Conservation (phyloP, 306 rosid genomes). For the Myrica gale region DNA sequence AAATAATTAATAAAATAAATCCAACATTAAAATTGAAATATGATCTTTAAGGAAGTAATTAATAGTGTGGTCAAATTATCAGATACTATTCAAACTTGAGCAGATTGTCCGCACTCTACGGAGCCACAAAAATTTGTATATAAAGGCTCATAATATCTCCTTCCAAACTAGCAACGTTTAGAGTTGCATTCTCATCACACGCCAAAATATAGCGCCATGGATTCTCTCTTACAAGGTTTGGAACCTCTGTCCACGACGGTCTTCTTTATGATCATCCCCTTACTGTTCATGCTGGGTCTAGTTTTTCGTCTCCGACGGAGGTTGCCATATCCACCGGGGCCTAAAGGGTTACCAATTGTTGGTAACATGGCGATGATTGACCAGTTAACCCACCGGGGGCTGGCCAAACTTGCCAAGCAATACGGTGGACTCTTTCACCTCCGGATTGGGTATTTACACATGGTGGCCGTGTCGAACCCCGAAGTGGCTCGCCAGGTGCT, state of each 20-base stretch:
- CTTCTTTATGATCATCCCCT: conserved; percentile 27
- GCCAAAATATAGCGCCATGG: conserved; percentile 27
- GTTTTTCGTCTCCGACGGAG: conserved; percentile 25
- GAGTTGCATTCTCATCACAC: conserved; percentile 29
- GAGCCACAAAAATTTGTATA: conserved; percentile 7
- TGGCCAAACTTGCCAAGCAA: conserved; percentile 52
- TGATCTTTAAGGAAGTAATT: background rate
- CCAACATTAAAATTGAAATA: no score
- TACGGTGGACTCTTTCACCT: conserved; percentile 81
- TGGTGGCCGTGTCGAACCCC: conserved; percentile 58
- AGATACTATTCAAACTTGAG: background rate
- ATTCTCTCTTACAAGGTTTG: conserved; percentile 26
- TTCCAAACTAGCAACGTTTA: conserved; percentile 36
- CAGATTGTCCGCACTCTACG: background rate
- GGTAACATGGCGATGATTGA: conserved; percentile 83
- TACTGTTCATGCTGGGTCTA: conserved; percentile 33
- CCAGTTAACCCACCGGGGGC: conserved; percentile 77
- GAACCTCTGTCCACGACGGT: conserved; percentile 29
- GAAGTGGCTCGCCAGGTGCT: conserved; percentile 75
- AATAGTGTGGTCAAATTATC: background rate
- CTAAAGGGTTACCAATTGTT: conserved; percentile 66
- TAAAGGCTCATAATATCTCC: conserved; percentile 19
- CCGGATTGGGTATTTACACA: conserved; percentile 71
- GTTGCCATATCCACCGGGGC: conserved; percentile 73
- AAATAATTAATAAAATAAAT: no score